A percentile compares a stretch with the other conserved stretches of the same genome.
phyloP scores from a whole-genome alignment of 148 eudicot species.

The Nyssa sinensis region DNA sequence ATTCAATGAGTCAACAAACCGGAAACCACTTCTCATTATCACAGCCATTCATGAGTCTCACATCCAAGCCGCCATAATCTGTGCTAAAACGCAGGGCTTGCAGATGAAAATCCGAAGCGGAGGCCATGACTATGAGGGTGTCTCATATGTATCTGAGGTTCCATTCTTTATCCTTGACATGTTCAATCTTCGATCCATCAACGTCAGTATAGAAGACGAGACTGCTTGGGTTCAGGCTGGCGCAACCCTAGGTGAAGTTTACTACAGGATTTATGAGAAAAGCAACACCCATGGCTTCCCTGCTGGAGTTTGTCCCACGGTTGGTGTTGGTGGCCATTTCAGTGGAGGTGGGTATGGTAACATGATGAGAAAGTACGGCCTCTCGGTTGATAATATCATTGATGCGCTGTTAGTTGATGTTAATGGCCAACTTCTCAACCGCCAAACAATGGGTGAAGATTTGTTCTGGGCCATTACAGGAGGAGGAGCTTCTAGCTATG shows the following conservation, averaged over 20 bases:
- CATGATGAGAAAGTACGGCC: conserved; percentile 16
- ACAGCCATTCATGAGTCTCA: conserved; percentile 32
- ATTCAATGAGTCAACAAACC: conserved; percentile 35
- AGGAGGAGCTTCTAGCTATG: conserved; percentile 39
- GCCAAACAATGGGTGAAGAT: conserved; percentile 11
- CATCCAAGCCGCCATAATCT: conserved; percentile 37
- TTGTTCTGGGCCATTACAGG: conserved; percentile 49
- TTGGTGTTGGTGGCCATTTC: conserved; percentile 19
- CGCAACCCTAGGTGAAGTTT: conserved; percentile 18
- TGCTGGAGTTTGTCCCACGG: conserved; percentile 7
- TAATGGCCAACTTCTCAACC: conserved; percentile 6
- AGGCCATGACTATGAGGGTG: conserved; percentile 47
- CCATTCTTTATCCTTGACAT: conserved; percentile 19
- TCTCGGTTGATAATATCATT: conserved; percentile 1
- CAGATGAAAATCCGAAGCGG: conserved; percentile 42
- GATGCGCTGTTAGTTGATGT: conserved; percentile 35
- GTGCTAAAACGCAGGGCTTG: conserved; percentile 26
- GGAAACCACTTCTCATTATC: conserved; percentile 35
- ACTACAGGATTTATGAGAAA: conserved; percentile 12
- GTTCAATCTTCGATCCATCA: conserved; percentile 18
- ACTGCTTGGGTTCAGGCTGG: conserved; percentile 23
- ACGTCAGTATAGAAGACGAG: not conserved
- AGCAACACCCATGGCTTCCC: conserved; percentile 10
- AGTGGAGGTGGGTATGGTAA: conserved; percentile 17
- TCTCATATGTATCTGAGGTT: conserved; percentile 7